A percentile compares a stretch with the other conserved stretches of the same genome.
These are phyloP conservation scores for Cymbidium sinense DNA, from an alignment of 106 monocot genomes.

Conservation along the genomic window DNA sequence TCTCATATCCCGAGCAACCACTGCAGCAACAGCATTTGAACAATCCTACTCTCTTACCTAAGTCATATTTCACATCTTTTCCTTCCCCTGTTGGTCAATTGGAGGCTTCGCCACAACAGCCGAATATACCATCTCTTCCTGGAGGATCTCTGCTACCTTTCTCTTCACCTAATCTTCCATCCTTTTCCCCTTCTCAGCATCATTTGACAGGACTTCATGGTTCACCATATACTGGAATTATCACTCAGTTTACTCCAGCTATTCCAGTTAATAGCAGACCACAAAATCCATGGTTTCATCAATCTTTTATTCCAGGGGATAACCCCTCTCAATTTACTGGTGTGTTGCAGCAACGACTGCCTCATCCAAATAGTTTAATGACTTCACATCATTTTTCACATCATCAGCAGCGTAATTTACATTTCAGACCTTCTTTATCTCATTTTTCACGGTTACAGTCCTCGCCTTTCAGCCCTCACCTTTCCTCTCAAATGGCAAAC, in stretches of 20 bases:
- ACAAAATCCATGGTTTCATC: conserved; percentile 25
- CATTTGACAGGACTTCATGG: conserved; percentile 31
- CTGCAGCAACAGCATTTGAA: conserved; percentile 28
- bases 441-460: conserved; percentile 17
- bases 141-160: conserved; percentile 20
- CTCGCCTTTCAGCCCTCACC: conserved; percentile 16
- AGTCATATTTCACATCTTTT: conserved; percentile 47
- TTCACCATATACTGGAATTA: conserved; percentile 25
- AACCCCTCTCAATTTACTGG: conserved; percentile 20
- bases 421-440: conserved; percentile 19
- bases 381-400: conserved; percentile 32
- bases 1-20: conserved; percentile 58
- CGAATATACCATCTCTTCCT: conserved; percentile 36
- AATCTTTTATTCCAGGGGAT: conserved; percentile 20
- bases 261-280: conserved; percentile 9
- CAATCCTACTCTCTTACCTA: conserved; percentile 39
- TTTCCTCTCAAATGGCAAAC: conserved; percentile 18
- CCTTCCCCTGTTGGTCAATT: conserved; percentile 40
- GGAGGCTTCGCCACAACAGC: conserved; percentile 24
- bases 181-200: conserved; percentile 25
- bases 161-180: conserved; percentile 20
- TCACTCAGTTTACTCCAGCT: conserved; percentile 19
- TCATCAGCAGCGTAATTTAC: conserved; percentile 47
- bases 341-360: conserved; percentile 30
- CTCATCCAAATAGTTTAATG: conserved; percentile 32